phyloP scores from a whole-genome alignment of 768 basidiomycete species.

The Lactifluus volemus region DNA sequence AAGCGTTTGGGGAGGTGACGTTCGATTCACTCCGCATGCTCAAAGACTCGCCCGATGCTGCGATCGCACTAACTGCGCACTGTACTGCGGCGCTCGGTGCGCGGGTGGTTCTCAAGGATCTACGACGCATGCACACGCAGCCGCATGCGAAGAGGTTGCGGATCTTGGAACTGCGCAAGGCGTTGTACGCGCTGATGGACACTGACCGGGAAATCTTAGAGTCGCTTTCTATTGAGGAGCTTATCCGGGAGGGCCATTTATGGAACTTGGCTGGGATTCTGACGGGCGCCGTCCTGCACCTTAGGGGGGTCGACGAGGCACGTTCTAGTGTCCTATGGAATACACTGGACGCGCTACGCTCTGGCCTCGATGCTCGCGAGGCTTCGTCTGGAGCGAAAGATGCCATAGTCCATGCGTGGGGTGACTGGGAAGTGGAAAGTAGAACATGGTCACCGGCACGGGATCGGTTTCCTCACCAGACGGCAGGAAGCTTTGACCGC shows the following conservation, averaged over 20 bases:
- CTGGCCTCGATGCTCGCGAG: neutral
- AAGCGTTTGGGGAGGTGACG: neutral
- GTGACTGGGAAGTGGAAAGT: neutral
- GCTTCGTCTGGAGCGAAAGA: neutral
- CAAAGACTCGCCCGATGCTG: slow-evolving; percentile 2
- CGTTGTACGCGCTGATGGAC: neutral
- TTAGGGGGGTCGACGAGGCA: neutral
- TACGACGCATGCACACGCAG: neutral
- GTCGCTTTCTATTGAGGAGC: neutral
- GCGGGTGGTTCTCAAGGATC: slow-evolving; percentile 6
- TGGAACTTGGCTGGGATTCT: neutral
- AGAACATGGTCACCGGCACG: neutral
- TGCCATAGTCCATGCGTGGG: neutral
- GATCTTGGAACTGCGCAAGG: slow-evolving; percentile 4
- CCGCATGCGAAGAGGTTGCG: neutral
- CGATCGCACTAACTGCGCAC: neutral
- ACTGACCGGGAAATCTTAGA: neutral
- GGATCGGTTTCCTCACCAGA: no score
- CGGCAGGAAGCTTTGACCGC: no score
- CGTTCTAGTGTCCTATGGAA: neutral
- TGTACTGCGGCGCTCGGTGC: neutral
- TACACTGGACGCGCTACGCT: neutral
- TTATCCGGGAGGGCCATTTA: neutral
- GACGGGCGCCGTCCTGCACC: slow-evolving; percentile 3
- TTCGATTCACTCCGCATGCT: neutral